phyloP scores from a whole-genome alignment of 2,329 filamentous ascomycete genomes.

The Chrysoporthe deuterocubensis region DNA sequence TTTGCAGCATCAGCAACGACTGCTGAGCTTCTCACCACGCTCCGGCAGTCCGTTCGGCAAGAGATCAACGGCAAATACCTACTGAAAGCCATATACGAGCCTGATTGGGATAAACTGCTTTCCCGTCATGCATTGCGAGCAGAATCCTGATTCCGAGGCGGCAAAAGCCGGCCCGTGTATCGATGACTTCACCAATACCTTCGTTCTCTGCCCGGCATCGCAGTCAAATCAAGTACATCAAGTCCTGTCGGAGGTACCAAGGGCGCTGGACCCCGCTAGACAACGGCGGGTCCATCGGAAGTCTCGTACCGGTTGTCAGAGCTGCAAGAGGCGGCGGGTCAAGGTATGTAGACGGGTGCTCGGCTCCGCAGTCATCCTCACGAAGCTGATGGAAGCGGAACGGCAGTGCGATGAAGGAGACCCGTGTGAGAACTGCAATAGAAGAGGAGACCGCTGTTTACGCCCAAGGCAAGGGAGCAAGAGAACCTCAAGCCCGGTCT shows the following conservation, averaged over 20 bases:
- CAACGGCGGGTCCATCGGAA: constrained; percentile 32
- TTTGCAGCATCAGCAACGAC: not conserved
- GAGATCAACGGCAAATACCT: not conserved
- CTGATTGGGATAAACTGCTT: not conserved
- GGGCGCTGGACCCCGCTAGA: constrained; percentile 16
- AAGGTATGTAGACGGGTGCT: constrained; percentile 27
- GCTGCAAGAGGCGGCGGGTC: constrained; percentile 33
- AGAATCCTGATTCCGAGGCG: not conserved
- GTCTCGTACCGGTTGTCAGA: constrained; percentile 32
- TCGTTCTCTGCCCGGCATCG: not conserved
- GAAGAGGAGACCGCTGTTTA: constrained; percentile 31
- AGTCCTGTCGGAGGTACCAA: constrained; percentile 8
- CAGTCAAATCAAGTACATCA: not conserved
- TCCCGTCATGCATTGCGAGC: not conserved
- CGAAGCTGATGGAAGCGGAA: not conserved
- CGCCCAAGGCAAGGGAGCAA: constrained; percentile 8
- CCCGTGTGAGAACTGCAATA: constrained; percentile 31
- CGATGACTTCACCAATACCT: constrained; percentile 4
- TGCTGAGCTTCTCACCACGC: not conserved
- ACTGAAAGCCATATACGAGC: not conserved
- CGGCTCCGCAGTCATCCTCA: not conserved
- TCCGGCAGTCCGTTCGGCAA: not conserved
- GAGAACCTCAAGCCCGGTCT: not conserved
- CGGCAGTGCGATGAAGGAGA: constrained; percentile 32
- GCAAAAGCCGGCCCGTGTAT: not conserved